Percentiles rank a stretch among this genome's conserved stretches.
Evolutionary conservation across 257 asterid genomes (phyloP).

Genomic region (Dorcoceras hygrometricum): DNA sequence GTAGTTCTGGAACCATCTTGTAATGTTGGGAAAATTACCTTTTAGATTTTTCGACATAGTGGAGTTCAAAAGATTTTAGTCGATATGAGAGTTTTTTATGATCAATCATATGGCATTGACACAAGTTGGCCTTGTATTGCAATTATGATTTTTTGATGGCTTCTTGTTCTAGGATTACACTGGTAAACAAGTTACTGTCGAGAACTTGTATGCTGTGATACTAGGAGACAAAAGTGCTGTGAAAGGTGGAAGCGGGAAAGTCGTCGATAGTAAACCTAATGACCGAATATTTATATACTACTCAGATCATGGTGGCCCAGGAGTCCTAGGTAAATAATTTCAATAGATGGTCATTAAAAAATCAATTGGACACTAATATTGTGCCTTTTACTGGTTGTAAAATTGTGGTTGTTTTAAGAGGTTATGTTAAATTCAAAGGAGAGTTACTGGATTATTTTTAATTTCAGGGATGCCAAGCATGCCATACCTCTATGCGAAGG

Average conservation of each 20-base stretch:
- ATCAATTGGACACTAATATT: background rate
- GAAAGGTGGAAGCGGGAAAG: slow-evolving; percentile 82
- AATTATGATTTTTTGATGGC: background rate
- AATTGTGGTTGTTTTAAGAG: background rate
- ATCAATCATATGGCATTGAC: background rate
- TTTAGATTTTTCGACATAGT: background rate
- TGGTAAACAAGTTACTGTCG: slow-evolving; percentile 54
- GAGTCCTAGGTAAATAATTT: slow-evolving; percentile 69
- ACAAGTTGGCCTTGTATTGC: background rate
- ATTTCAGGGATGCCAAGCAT: slow-evolving; percentile 70
- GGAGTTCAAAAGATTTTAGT: background rate
- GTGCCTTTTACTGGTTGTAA: background rate
- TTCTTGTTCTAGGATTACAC: slow-evolving; percentile 62
- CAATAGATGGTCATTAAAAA: background rate
- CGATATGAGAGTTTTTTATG: background rate
- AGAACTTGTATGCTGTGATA: slow-evolving; percentile 70
- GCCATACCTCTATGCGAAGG: slow-evolving; percentile 69
- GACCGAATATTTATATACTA: slow-evolving; percentile 82
- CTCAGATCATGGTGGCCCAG: slow-evolving; percentile 94
- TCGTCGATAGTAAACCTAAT: slow-evolving; percentile 55
- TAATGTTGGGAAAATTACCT: background rate
- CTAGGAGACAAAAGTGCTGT: slow-evolving; percentile 63
- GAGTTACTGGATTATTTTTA: background rate
- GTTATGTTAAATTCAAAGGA: background rate
- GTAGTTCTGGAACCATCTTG: background rate